Base-by-base conservation (phyloP, 2,329 filamentous ascomycete genomes). In the Colletotrichum chlorophyti region DNA sequence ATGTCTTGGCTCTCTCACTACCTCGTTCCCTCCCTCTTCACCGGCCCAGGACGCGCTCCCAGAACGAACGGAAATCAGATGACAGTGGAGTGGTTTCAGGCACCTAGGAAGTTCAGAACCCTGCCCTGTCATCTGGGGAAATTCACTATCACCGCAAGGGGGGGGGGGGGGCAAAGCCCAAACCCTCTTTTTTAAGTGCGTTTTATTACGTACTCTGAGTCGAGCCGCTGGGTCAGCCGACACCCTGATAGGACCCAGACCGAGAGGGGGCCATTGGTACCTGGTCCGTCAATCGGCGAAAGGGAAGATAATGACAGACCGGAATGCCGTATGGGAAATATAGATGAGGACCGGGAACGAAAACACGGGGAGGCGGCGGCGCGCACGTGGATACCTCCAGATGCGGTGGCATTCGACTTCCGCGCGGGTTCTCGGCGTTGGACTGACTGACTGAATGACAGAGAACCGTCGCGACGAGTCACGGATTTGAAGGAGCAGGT, bases 141-240 rank as follows among this genome's bases (percentile, higher is more conserved):
- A 47, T 41, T 40, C 41, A 19, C 35, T 37, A 54, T 59, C 50
- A 27, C 37, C 35, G 54, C 47, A n/a, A n/a, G n/a, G n/a, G n/a
- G n/a, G n/a, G n/a, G n/a, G n/a, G n/a, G n/a, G 24, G 14, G 17
- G 17, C 19, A 24, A 26, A 21, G n/a, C 23, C 27, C 29, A 26
- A 47, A 15, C 29, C 49, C 35, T 58, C 50, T 32, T 58, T 42
- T 49, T 58, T 26, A 15, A 27, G 21, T 14, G 48, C 21, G 54
- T 37, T 32, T 49, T 54, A 59, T 59, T 54, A 59, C 55, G 54
- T 58, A 58, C 54, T 53, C 40, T 46, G 17, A 21, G 41, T 42
- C 17, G 49, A 35, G 35, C 47, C 11, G n/a, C 40, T 53, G 55
- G 50, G 50, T 47, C 50, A 29, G 12, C 17, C 21, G 12, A 11